phyloP scores from a whole-genome alignment of 192 early-diverging fungal genomes.

The Backusella morwellensis region DNA sequence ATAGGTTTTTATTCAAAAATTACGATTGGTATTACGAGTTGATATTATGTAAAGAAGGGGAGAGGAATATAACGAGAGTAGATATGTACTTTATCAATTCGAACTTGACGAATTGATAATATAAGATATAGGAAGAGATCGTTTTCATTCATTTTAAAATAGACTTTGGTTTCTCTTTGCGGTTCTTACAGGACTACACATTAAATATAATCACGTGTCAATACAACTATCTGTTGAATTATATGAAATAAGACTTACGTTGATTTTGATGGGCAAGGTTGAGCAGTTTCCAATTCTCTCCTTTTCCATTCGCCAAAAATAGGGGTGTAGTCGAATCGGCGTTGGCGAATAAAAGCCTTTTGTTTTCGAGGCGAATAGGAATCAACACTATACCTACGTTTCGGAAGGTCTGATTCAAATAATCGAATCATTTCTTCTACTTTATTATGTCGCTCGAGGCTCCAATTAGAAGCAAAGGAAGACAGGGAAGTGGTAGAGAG shows the following conservation, averaged over 20 bases:
- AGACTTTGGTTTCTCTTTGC: not conserved
- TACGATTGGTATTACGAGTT: not conserved
- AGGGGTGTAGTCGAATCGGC: not conserved
- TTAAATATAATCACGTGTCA: not conserved
- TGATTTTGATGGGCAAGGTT: not conserved
- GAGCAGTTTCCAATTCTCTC: conserved; percentile 3
- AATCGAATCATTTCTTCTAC: conserved; percentile 1
- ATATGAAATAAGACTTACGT: not conserved
- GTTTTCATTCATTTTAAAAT: not conserved
- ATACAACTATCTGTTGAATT: not conserved
- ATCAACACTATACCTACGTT: not conserved
- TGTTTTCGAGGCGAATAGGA: not conserved
- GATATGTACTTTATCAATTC: not conserved
- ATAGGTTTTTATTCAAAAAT: not conserved
- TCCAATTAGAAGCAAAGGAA: not conserved
- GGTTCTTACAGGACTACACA: not conserved
- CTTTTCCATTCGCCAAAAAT: not conserved
- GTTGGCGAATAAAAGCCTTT: not conserved
- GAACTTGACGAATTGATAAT: not conserved
- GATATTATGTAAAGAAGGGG: not conserved
- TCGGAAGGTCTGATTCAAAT: not conserved
- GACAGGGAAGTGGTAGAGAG: not conserved
- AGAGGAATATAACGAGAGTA: not conserved
- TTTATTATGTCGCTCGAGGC: not conserved
- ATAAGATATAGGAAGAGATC: not conserved